These are phyloP conservation scores for Diaporthe amygdali DNA, from an alignment of 2,329 filamentous ascomycete genomes.

Conservation along the genomic window DNA sequence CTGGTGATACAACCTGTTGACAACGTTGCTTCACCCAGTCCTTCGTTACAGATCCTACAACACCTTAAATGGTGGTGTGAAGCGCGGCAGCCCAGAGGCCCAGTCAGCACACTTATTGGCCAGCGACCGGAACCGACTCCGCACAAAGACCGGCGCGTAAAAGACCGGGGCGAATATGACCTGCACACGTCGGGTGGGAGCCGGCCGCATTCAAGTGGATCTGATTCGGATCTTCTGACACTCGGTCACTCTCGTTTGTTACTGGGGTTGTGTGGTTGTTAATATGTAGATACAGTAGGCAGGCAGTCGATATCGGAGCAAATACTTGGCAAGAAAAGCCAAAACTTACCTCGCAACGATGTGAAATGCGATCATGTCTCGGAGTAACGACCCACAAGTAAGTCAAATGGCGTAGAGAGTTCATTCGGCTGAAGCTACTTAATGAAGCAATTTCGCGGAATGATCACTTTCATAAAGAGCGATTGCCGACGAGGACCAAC, in stretches of 20 bases:
- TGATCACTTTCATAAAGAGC: no score
- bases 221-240: neutral
- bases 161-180: neutral
- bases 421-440: neutral
- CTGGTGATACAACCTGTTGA: constrained; percentile 14
- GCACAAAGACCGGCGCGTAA: neutral
- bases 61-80: constrained; percentile 5
- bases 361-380: neutral
- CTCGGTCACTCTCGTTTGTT: neutral
- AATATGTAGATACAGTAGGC: no score
- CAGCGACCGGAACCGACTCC: constrained; percentile 2
- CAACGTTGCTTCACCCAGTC: constrained; percentile 9
- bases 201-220: neutral
- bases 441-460: neutral
- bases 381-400: neutral
- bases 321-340: no score
- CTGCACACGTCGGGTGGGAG: neutral
- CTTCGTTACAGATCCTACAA: neutral
- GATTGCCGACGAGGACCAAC: no score
- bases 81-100: constrained; percentile 3
- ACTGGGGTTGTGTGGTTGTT: neutral
- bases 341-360: neutral
- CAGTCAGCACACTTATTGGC: neutral
- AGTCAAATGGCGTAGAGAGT: neutral
- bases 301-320: no score